Percentiles rank a stretch among this genome's conserved stretches.
These are phyloP conservation scores for Elongisporangium undulatum DNA, from an alignment of 352 stramenopile species.

Conservation along the genomic window DNA sequence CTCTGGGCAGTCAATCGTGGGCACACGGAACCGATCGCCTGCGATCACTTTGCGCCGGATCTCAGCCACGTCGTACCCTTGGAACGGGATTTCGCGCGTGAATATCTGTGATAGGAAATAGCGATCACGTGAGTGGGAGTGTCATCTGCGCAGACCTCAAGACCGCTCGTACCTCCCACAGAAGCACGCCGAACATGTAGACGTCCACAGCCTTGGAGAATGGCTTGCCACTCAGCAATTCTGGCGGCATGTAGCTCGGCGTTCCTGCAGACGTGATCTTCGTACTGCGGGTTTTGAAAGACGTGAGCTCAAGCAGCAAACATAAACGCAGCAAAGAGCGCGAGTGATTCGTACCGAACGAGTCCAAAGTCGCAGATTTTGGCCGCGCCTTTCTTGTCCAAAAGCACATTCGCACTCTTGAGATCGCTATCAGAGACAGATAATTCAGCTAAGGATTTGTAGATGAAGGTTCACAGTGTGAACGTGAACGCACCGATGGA, in stretches of 20 bases:
- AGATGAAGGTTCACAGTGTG: neutral
- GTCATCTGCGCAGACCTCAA: too few relatives aligned
- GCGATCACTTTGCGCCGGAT: conserved; percentile 67
- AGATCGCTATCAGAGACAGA: conserved; percentile 49
- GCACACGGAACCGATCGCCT: conserved; percentile 71
- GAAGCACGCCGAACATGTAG: conserved; percentile 91
- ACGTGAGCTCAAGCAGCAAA: neutral
- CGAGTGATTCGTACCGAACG: conserved; percentile 31
- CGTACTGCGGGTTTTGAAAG: conserved; percentile 32
- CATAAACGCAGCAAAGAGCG: neutral
- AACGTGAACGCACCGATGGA: conserved; percentile 60
- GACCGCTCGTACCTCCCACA: conserved; percentile 75
- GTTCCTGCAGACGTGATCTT: conserved; percentile 81
- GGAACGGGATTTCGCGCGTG: conserved; percentile 72
- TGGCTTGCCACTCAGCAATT: conserved; percentile 72
- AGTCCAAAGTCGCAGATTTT: conserved; percentile 94
- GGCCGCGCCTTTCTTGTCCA: conserved; percentile 54
- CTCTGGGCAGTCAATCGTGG: conserved; percentile 61
- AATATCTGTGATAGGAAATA: conserved; percentile 57
- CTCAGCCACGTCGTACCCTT: conserved; percentile 62
- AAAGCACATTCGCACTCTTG: conserved; percentile 88
- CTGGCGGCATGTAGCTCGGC: conserved; percentile 87
- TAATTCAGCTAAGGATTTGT: neutral
- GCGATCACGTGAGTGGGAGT: neutral
- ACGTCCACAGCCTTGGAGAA: conserved; percentile 91